Percentiles rank a stretch among this genome's conserved stretches.
Evolutionary conservation across 352 stramenopile species (phyloP).

Genomic region (Peronospora destructor): DNA sequence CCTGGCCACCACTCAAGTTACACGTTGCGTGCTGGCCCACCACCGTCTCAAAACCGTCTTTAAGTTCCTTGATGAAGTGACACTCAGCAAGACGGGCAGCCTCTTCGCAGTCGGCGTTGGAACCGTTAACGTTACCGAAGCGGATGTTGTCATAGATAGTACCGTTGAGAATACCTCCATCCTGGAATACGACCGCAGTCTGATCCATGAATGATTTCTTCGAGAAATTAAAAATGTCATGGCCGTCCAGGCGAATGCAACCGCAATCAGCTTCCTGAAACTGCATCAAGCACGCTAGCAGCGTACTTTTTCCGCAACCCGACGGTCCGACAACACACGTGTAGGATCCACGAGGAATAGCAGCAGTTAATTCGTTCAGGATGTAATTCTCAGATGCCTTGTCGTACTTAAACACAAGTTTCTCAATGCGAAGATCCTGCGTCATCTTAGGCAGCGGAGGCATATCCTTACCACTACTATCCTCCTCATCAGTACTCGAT

Average conservation of each 20-base stretch:
- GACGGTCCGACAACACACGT: slow-evolving; percentile 81
- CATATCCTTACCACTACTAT: slow-evolving; percentile 59
- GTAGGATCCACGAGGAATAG: slow-evolving; percentile 73
- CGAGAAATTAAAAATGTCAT: slow-evolving; percentile 84
- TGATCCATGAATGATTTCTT: slow-evolving; percentile 86
- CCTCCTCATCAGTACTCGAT: slow-evolving; percentile 22
- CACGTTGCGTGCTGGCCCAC: slow-evolving; percentile 84
- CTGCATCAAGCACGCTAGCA: slow-evolving; percentile 84
- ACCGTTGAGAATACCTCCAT: slow-evolving; percentile 82
- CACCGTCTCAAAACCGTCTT: slow-evolving; percentile 77
- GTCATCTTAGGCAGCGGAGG: slow-evolving; percentile 77
- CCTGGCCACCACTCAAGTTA: slow-evolving; percentile 80
- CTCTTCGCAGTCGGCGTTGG: slow-evolving; percentile 75
- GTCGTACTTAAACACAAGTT: slow-evolving; percentile 85
- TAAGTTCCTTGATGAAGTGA: slow-evolving; percentile 76
- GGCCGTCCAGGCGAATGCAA: slow-evolving; percentile 70
- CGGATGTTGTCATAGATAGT: slow-evolving; percentile 86
- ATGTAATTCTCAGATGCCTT: slow-evolving; percentile 79
- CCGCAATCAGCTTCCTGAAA: slow-evolving; percentile 80
- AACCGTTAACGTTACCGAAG: slow-evolving; percentile 67
- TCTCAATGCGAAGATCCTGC: slow-evolving; percentile 67
- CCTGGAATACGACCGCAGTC: slow-evolving; percentile 82
- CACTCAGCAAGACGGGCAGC: slow-evolving; percentile 74
- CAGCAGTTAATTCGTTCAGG: slow-evolving; percentile 63
- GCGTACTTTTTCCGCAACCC: slow-evolving; percentile 83